Evolutionary conservation across 306 rosid species (phyloP).

Genomic region (Macrotyloma uniflorum): DNA sequence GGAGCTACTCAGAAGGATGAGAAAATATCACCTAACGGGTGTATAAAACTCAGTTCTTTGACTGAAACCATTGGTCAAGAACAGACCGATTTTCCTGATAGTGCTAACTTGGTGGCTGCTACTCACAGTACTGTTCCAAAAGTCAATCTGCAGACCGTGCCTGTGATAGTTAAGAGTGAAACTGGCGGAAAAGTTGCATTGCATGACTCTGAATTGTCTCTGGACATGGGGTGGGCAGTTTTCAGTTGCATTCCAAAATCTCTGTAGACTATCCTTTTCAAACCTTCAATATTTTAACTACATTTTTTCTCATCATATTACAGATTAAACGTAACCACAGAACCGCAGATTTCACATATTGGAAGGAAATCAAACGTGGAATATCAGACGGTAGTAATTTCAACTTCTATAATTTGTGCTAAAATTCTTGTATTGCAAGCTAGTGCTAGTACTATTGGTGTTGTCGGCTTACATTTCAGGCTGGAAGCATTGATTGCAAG

Average conservation of each 20-base stretch:
- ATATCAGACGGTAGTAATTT: constrained; percentile 51
- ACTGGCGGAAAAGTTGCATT: constrained; percentile 32
- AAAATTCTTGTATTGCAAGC: constrained; percentile 7
- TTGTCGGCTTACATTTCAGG: constrained; percentile 45
- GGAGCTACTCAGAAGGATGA: constrained; percentile 26
- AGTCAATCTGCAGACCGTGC: constrained; percentile 25
- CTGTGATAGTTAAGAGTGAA: constrained; percentile 43
- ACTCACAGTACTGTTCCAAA: constrained; percentile 36
- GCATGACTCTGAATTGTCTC: constrained; percentile 41
- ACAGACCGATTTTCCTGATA: constrained; percentile 25
- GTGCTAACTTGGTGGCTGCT: constrained; percentile 33
- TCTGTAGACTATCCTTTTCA: neutral
- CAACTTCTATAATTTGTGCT: neutral
- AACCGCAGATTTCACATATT: constrained; percentile 37
- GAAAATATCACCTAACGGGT: constrained; percentile 42
- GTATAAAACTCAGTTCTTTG: constrained; percentile 31
- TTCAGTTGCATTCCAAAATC: constrained; percentile 9
- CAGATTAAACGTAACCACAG: constrained; percentile 50
- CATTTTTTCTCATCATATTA: constrained; percentile 26
- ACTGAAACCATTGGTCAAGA: constrained; percentile 33
- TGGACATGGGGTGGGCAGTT: constrained; percentile 60
- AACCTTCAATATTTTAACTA: neutral
- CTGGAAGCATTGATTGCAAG: constrained; percentile 36
- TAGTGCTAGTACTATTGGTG: constrained; percentile 19
- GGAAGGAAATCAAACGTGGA: constrained; percentile 45